Base-by-base conservation (phyloP, 257 asterid species). In the Jaltomata sinuosa region DNA sequence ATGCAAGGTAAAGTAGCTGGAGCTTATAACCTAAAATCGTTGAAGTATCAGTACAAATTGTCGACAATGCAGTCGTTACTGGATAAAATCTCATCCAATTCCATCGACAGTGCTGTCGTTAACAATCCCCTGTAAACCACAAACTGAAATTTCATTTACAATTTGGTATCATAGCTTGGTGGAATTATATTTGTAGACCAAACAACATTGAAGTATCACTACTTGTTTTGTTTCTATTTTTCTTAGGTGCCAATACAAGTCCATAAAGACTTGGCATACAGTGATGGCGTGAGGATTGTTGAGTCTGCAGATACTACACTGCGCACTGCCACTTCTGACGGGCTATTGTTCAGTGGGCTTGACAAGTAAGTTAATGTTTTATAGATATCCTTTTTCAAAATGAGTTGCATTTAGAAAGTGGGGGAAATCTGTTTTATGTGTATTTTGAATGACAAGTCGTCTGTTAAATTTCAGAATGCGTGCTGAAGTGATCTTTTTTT, bases 1-100 rank as follows among this genome's bases (percentile, higher is more conserved):
- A 92, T 96, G 97, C 97, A 94, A 94, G 99, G 99, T 96, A 89
- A 25, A 25, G 55, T 45, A 25, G 40, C 29, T 64, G 72, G 72
- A 64, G 9, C 36, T 31, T 64, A 14, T 47, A 47, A 47, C 15
- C 52, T 47, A 47, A 47, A 47, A 47, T 8, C 52, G 11, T 47
- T 47, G 52, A 47, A 47, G 52, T 47, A 47, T 47, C 52, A 47
- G 52, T 47, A 11, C 52, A 47, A 47, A 10, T 47, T 11, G 52
- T 47, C 52, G 3, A 42, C 11, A 42, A 42, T 42, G 49, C 11
- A 42, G 49, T 42, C 3, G 49, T 42, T 42, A 8, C 11, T 0
- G 27, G 62, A 2, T 54, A 54, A 21, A 21, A 54, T 54, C 6
- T 57, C 22, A 57, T 11, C 29, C 32, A 57, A 57, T 57, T 57